Percentiles rank a stretch among this genome's conserved stretches.
Conservation (phyloP, 2,329 filamentous ascomycete species). For the Botrytis hyacinthi region DNA sequence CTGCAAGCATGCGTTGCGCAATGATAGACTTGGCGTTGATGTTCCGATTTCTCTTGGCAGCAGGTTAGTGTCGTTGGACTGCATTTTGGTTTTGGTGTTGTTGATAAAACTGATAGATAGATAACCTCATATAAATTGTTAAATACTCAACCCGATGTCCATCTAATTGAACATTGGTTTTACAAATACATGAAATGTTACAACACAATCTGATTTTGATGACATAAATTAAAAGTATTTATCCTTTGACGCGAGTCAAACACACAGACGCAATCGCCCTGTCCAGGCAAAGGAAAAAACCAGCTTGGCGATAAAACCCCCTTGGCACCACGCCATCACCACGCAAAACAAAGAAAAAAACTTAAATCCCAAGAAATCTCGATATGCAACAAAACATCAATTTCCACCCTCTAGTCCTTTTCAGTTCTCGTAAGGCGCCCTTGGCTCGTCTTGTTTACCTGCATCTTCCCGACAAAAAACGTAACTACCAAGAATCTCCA, state of each 20-base stretch:
- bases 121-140: neutral
- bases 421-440: neutral
- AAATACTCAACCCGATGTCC: neutral
- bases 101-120: neutral
- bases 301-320: conserved; percentile 1
- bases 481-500: conserved; percentile 17
- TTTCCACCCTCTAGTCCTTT: neutral
- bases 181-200: neutral
- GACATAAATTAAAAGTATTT: neutral
- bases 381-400: conserved; percentile 16
- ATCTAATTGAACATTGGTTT: neutral
- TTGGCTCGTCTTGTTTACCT: neutral
- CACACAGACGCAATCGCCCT: neutral
- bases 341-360: conserved; percentile 1
- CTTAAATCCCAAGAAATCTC: conserved; percentile 4
- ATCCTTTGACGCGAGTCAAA: neutral
- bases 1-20: neutral
- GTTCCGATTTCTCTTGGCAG: neutral
- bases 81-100: neutral
- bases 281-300: neutral
- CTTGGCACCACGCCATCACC: conserved; percentile 13
- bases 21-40: neutral
- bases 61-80: neutral
- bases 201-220: neutral
- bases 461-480: neutral